A percentile compares a stretch with the other conserved stretches of the same genome.
Evolutionary conservation across 139 green algal genomes (phyloP).

Genomic region (Chlorella sp.): DNA sequence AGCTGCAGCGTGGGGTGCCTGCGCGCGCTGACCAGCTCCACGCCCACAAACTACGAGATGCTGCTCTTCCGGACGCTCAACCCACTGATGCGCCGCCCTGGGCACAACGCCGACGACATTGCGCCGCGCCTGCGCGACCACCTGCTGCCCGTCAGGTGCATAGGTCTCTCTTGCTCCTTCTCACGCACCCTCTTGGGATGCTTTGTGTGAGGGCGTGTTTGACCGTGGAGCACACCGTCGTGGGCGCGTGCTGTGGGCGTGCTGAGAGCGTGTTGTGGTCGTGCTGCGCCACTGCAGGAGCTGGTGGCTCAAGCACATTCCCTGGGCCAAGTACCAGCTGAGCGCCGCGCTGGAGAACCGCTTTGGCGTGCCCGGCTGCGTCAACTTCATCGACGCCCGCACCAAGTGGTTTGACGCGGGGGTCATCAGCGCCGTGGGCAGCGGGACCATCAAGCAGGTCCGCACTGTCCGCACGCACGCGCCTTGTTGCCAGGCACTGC

Average conservation of each 20-base stretch:
- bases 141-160: background rate
- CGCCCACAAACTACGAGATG: no score
- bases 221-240: no score
- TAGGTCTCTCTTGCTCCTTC: no score
- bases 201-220: no score
- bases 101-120: background rate
- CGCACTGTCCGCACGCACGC: no score
- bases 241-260: no score
- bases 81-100: background rate
- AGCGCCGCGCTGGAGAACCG: conserved; percentile 19
- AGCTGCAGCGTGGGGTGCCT: no score
- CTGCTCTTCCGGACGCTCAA: background rate
- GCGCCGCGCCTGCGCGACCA: background rate
- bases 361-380: conserved; percentile 34
- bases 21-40: no score
- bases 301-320: background rate
- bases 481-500: no score
- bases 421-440: conserved; percentile 27
- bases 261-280: no score
- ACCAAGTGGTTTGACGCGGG: conserved; percentile 68
- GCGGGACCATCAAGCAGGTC: background rate
- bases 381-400: conserved; percentile 68
- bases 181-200: no score
- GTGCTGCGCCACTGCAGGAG: background rate
- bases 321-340: conserved; percentile 4